A percentile compares a stretch with the other conserved stretches of the same genome.
Evolutionary conservation across 306 rosid species (phyloP).

Genomic region (Medicago truncatula): DNA sequence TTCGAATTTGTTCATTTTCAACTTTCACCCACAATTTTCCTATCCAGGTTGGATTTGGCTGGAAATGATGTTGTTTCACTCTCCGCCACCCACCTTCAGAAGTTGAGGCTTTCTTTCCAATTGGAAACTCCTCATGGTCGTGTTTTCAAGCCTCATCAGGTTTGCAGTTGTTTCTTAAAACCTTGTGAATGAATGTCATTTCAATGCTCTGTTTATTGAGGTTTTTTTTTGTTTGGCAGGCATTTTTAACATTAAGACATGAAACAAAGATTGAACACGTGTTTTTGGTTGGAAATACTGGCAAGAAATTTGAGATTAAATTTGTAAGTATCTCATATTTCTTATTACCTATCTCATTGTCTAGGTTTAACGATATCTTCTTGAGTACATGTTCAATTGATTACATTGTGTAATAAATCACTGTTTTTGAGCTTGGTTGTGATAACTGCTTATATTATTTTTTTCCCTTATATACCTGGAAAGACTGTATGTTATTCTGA

Average conservation of each 20-base stretch:
- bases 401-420: constrained; percentile 30
- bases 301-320: constrained; percentile 79
- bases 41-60: constrained; percentile 79
- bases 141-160: constrained; percentile 94
- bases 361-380: constrained; percentile 25
- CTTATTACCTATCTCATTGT: constrained; percentile 8
- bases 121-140: constrained; percentile 75
- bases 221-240: constrained; percentile 60
- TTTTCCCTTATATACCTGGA: constrained; percentile 9
- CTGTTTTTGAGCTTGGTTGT: constrained; percentile 14
- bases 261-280: constrained; percentile 85
- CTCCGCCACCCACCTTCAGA: constrained; percentile 96
- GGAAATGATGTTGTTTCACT: constrained; percentile 65
- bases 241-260: constrained; percentile 83
- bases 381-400: background rate
- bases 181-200: constrained; percentile 38
- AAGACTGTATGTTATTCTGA: constrained; percentile 16
- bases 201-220: constrained; percentile 46
- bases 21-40: background rate
- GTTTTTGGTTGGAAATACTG: constrained; percentile 77
- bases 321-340: constrained; percentile 71
- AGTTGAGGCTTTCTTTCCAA: constrained; percentile 79
- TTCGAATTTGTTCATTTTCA: constrained; percentile 41
- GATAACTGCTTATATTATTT: constrained; percentile 22
- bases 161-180: constrained; percentile 47